Percentiles rank a stretch among this genome's conserved stretches.
Conservation (phyloP, 2,329 filamentous ascomycete species). For the Fusarium lyarnte region DNA sequence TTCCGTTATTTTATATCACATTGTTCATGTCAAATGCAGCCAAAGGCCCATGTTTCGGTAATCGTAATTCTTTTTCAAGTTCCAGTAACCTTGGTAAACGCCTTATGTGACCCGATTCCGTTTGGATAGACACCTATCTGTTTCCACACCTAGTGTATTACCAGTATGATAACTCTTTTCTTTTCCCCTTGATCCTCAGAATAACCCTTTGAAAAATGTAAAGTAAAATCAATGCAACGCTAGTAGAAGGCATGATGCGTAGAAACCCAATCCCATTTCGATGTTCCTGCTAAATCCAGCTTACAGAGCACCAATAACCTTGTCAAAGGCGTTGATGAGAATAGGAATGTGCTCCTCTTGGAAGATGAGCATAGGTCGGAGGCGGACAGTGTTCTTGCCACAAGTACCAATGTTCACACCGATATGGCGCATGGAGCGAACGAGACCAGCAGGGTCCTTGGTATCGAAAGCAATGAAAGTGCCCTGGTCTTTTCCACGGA, state of each 20-base stretch:
- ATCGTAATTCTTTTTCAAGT: slow-evolving; percentile 26
- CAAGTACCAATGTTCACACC: slow-evolving; percentile 84
- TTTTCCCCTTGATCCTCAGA: slow-evolving; percentile 17
- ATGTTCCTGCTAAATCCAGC: slow-evolving; percentile 13
- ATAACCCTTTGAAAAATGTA: slow-evolving; percentile 10
- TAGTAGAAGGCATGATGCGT: slow-evolving; percentile 41
- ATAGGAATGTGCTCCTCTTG: slow-evolving; percentile 69
- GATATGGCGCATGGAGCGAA: slow-evolving; percentile 74
- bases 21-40: not conserved
- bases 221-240: slow-evolving; percentile 38
- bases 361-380: slow-evolving; percentile 86
- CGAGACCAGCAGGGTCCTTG: slow-evolving; percentile 72
- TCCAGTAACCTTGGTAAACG: slow-evolving; percentile 35
- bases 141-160: slow-evolving; percentile 36
- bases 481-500: slow-evolving; percentile 78
- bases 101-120: slow-evolving; percentile 35
- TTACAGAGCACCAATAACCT: slow-evolving; percentile 44
- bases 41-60: not conserved
- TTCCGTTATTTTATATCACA: not conserved
- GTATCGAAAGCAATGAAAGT: slow-evolving; percentile 87
- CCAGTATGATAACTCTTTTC: slow-evolving; percentile 24
- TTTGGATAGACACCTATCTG: slow-evolving; percentile 36
- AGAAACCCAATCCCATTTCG: slow-evolving; percentile 19
- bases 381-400: slow-evolving; percentile 73
- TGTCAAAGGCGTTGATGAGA: slow-evolving; percentile 43